Percentiles rank a stretch among this genome's conserved stretches.
phyloP scores from a whole-genome alignment of 2,329 filamentous ascomycete species.

The Fusarium setosum region DNA sequence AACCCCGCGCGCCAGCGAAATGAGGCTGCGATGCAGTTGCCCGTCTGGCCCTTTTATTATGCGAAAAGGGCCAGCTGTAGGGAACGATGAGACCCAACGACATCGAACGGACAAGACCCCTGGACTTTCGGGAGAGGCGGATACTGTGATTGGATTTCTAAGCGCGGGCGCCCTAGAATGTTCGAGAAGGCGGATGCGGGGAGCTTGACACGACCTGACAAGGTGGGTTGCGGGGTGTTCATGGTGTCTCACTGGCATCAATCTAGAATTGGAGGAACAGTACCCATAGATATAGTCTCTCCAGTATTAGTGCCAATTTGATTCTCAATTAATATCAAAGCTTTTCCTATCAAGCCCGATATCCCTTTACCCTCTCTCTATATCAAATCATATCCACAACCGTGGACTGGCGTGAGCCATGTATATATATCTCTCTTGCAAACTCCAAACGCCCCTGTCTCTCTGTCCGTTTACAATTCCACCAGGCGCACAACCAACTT shows the following conservation, averaged over 20 bases:
- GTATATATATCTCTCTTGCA: background rate
- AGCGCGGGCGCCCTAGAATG: constrained; percentile 41
- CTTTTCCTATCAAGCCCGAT: too few relatives aligned
- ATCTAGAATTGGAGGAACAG: too few relatives aligned
- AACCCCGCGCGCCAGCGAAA: background rate
- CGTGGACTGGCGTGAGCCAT: background rate
- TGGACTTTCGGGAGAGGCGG: background rate
- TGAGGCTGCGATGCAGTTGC: background rate
- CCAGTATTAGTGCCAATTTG: too few relatives aligned
- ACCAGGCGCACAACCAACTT: constrained; percentile 37
- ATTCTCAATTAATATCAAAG: too few relatives aligned
- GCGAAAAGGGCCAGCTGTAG: too few relatives aligned
- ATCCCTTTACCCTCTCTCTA: too few relatives aligned
- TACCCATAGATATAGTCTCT: too few relatives aligned
- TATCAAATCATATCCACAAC: background rate
- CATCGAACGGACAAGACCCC: too few relatives aligned
- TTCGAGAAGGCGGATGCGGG: constrained; percentile 40
- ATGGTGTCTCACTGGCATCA: too few relatives aligned
- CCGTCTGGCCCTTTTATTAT: background rate
- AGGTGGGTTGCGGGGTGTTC: constrained; percentile 23
- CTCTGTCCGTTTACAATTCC: constrained; percentile 15
- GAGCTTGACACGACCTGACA: background rate
- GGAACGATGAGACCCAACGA: constrained; percentile 8
- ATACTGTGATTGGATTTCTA: constrained; percentile 44
- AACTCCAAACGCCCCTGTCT: background rate